A percentile compares a stretch with the other conserved stretches of the same genome.
Conservation (phyloP, 73 alveolate species). For the Stentor coeruleus region DNA sequence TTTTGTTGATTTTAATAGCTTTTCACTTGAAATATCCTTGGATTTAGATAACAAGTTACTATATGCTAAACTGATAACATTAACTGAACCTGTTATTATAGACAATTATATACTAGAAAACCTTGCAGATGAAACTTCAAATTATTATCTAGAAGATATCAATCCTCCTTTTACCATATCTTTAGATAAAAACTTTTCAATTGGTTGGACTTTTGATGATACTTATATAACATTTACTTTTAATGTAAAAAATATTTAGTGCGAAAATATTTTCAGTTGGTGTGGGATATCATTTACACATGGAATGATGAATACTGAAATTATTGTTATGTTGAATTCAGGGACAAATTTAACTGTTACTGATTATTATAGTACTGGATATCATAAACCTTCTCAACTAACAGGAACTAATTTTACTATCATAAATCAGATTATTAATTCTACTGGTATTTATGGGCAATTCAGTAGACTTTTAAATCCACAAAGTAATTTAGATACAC, state of each 20-base stretch:
- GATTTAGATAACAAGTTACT: not conserved
- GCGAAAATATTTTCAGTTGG: not conserved
- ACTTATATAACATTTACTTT: not conserved
- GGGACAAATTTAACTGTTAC: not conserved
- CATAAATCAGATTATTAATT: too few species aligned
- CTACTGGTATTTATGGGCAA: not conserved
- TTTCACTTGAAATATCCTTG: not conserved
- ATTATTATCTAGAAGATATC: not conserved
- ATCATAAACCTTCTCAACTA: not conserved
- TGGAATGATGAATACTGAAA: constrained; percentile 6
- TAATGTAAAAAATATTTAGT: not conserved
- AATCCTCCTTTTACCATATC: not conserved
- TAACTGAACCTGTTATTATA: not conserved
- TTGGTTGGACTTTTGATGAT: not conserved
- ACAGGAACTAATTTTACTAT: not conserved
- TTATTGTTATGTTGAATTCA: not conserved
- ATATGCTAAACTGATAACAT: not conserved
- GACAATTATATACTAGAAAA: not conserved
- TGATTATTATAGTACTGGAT: constrained; percentile 1
- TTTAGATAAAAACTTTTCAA: not conserved
- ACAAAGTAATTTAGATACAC: not conserved
- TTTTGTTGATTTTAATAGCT: not conserved
- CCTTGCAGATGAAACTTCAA: not conserved
- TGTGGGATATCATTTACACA: constrained; percentile 1
- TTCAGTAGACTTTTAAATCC: not conserved